Evolutionary conservation across 306 rosid genomes (phyloP).

Genomic region (peach (Prunus persica)): DNA sequence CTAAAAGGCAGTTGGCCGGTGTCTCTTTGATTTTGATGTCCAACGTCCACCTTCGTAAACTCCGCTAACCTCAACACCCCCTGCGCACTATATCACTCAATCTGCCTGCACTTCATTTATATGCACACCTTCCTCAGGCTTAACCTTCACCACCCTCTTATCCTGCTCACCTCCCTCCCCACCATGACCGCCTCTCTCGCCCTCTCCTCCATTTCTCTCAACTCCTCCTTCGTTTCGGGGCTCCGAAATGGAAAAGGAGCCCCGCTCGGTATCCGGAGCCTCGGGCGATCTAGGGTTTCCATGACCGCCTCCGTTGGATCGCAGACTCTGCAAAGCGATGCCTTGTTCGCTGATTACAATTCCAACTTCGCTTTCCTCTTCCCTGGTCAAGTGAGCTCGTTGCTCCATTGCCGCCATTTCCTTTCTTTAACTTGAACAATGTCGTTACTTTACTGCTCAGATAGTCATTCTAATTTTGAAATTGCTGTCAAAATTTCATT

Average conservation of each 20-base stretch:
- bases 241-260: slow-evolving; percentile 36
- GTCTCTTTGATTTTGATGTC: slow-evolving; percentile 28
- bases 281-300: slow-evolving; percentile 68
- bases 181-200: slow-evolving; percentile 27
- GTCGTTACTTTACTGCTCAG: neutral
- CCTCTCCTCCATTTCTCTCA: slow-evolving; percentile 31
- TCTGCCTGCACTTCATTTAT: neutral
- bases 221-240: slow-evolving; percentile 22
- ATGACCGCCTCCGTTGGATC: slow-evolving; percentile 71
- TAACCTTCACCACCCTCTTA: slow-evolving; percentile 27
- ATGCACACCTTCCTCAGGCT: slow-evolving; percentile 11
- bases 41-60: slow-evolving; percentile 41
- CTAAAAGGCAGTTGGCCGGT: slow-evolving; percentile 44
- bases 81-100: slow-evolving; percentile 15
- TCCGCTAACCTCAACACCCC: slow-evolving; percentile 44
- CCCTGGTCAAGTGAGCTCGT: slow-evolving; percentile 76
- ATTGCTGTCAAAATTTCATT: neutral
- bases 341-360: slow-evolving; percentile 66
- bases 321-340: slow-evolving; percentile 42
- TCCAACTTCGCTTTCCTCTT: slow-evolving; percentile 75
- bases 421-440: neutral
- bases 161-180: slow-evolving; percentile 28
- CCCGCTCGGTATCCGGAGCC: slow-evolving; percentile 16
- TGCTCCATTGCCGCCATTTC: neutral
- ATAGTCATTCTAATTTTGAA: neutral